Base-by-base conservation (phyloP, 345 rosid species). In the Citrus trifoliata region DNA sequence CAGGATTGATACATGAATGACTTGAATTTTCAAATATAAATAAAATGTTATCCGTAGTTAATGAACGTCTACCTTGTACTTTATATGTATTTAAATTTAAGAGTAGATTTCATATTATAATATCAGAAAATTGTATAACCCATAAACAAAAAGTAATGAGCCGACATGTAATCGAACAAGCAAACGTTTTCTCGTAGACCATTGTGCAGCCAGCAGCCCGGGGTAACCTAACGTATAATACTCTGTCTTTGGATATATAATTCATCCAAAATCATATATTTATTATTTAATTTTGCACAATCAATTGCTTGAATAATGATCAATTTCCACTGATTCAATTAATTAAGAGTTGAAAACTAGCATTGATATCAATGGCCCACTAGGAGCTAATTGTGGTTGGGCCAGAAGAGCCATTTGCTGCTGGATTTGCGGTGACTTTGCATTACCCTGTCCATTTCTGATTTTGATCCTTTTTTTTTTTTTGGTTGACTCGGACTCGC, bases 361-460 rank as follows among this genome's bases (percentile, higher is more conserved):
- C 21, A 51, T 18, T 16, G 56, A 51, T 4, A 67, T 2, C 28
- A n/a, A 5, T 37, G 71, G 53, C 53, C 30, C 53, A 22, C 27
- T 22, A 0, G 13, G 70, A 67, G 12, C 28, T 22, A 46, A 24
- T 59, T 59, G 7, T 12, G 32, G 32, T 13, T 3, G n/a, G 51
- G 18, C 16, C 40, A 8, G 5, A n/a, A 48, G 76, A 69, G 76
- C 72, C 71, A 72, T 48, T 53, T 42, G n/a, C 76, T 30, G 76
- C 79, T 40, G 67, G 71, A 78, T 51, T 74, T 70, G 75, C 76
- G 81, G 79, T 40, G 58, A 33, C 3, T 67, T 46, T 16, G 18
- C 51, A 13, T 46, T 13, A 46, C 5, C 4, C 51, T 13, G 18
- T 46, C 51, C 51, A 46, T 46, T 46, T 13, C 51, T 46, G 18